These are phyloP conservation scores for Tilletia walkeri DNA, from an alignment of 1,284 basidiomycete genomes.

Conservation along the genomic window DNA sequence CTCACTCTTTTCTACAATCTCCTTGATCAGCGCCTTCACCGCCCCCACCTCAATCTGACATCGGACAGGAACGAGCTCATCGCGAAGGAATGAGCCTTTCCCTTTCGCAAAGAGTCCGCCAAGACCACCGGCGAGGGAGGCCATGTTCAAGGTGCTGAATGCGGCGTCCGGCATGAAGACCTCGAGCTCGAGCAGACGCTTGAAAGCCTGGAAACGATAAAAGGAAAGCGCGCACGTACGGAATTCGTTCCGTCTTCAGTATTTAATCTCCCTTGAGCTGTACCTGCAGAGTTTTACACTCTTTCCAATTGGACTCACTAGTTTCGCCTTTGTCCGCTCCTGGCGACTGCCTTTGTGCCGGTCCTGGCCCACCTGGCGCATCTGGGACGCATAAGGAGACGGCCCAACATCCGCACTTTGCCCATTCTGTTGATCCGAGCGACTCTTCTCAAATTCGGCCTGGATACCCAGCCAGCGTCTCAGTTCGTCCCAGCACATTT, in stretches of 20 bases:
- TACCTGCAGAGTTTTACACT: too few relatives aligned
- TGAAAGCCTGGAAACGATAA: slow-evolving; percentile 26
- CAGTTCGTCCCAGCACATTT: slow-evolving; percentile 48
- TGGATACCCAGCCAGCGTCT: slow-evolving; percentile 25
- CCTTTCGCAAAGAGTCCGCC: not conserved
- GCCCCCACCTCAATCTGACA: slow-evolving; percentile 1
- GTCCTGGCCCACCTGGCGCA: too few relatives aligned
- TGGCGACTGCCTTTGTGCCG: not conserved
- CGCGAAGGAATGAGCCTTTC: not conserved
- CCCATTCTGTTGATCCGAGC: not conserved
- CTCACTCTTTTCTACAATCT: not conserved
- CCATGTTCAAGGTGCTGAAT: slow-evolving; percentile 24
- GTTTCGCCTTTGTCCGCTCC: not conserved
- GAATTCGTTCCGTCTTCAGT: too few relatives aligned
- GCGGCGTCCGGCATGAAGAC: slow-evolving; percentile 28
- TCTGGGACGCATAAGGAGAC: slow-evolving; percentile 10
- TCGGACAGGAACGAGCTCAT: slow-evolving; percentile 10
- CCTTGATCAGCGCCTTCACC: not conserved
- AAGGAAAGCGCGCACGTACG: not conserved
- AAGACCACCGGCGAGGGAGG: slow-evolving; percentile 7
- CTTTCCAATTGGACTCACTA: not conserved
- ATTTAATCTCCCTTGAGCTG: too few relatives aligned
- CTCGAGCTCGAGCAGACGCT: slow-evolving; percentile 27
- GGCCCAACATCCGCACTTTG: slow-evolving; percentile 21
- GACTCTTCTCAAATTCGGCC: slow-evolving; percentile 13